Evolutionary conservation across 352 stramenopile species (phyloP).

Genomic region (Phytophthora niederhauseri): DNA sequence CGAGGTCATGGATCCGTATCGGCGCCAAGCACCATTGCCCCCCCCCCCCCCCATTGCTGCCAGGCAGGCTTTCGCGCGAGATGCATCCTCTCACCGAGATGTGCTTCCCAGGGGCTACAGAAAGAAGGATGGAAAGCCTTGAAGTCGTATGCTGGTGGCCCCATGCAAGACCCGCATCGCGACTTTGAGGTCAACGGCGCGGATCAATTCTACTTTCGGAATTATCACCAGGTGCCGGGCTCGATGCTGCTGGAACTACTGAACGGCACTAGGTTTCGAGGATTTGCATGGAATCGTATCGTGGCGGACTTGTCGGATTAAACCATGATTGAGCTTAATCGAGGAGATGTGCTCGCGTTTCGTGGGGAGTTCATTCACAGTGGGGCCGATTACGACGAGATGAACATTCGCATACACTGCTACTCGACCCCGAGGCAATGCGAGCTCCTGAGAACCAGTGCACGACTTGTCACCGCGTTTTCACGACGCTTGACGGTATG

Average conservation of each 20-base stretch:
- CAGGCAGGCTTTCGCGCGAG: too few relatives aligned
- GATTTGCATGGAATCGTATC: background rate
- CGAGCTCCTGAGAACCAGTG: background rate
- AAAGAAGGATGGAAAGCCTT: background rate
- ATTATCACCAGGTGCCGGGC: background rate
- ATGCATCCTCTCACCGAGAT: background rate
- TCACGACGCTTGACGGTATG: background rate
- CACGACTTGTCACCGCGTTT: background rate
- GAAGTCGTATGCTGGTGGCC: background rate
- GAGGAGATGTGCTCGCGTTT: background rate
- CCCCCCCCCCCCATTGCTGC: too few relatives aligned
- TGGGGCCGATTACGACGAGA: background rate
- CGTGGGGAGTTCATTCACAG: background rate
- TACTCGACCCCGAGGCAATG: background rate
- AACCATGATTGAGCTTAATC: background rate
- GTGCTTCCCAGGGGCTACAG: background rate
- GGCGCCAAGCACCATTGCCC: background rate
- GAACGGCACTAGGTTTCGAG: background rate
- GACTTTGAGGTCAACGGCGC: background rate
- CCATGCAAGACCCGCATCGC: background rate
- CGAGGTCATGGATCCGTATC: background rate
- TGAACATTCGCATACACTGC: background rate
- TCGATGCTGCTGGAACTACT: background rate
- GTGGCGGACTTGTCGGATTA: background rate
- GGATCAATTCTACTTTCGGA: background rate